These are phyloP conservation scores for Striga asiatica DNA, from an alignment of 257 asterid species.

Conservation along the genomic window DNA sequence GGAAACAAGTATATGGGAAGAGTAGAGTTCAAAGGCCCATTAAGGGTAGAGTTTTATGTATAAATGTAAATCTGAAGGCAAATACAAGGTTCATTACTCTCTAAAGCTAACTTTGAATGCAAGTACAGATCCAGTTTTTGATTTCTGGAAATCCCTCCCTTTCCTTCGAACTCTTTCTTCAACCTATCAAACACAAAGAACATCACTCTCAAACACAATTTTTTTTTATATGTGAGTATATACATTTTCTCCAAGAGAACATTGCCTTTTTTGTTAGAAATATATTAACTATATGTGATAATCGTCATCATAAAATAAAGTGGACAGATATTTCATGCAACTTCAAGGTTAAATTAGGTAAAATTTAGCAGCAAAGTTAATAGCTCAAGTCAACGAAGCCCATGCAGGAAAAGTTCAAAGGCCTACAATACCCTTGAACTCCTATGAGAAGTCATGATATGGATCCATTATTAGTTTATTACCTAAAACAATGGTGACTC, in stretches of 20 bases:
- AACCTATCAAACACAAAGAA: slow-evolving; percentile 39
- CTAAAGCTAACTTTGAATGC: slow-evolving; percentile 99
- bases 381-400: too few relatives aligned
- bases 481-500: background rate
- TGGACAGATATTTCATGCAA: background rate
- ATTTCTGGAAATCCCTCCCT: slow-evolving; percentile 63
- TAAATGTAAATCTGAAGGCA: too few relatives aligned
- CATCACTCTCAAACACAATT: background rate
- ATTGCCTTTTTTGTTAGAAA: background rate
- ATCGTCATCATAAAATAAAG: background rate
- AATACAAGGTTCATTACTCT: slow-evolving; percentile 51
- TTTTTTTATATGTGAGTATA: background rate
- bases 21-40: too few relatives aligned
- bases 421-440: too few relatives aligned
- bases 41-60: too few relatives aligned
- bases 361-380: too few relatives aligned
- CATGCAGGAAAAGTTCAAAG: background rate
- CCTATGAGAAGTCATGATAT: too few relatives aligned
- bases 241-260: background rate
- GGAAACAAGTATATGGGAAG: too few relatives aligned
- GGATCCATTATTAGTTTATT: background rate
- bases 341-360: too few relatives aligned
- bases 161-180: slow-evolving; percentile 87
- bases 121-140: slow-evolving; percentile 87
- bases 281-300: background rate